Evolutionary conservation across 495 filamentous ascomycete species (phyloP).

Genomic region (Penicillium dipodomyicola): DNA sequence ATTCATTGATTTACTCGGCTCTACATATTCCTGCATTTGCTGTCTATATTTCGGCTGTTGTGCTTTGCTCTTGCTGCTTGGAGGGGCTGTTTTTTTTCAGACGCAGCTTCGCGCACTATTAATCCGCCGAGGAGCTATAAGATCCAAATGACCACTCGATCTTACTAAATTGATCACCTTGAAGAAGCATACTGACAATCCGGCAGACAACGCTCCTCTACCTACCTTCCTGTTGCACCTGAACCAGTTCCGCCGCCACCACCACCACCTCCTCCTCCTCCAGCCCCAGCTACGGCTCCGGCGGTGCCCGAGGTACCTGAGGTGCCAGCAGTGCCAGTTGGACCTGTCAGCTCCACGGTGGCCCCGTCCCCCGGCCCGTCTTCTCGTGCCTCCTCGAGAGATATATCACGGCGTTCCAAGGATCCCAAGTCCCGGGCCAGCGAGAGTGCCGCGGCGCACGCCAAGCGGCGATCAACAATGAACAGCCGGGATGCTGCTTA

Average conservation of each 20-base stretch:
- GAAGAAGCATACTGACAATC: slow-evolving; percentile 1
- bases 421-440: slow-evolving; percentile 49
- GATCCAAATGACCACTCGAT: background rate
- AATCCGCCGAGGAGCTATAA: background rate
- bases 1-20: slow-evolving; percentile 1
- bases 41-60: slow-evolving; percentile 16
- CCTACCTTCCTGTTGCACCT: slow-evolving; percentile 63
- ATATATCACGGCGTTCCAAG: slow-evolving; percentile 47
- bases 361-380: slow-evolving; percentile 41
- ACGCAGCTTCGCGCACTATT: background rate
- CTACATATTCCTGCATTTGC: slow-evolving; percentile 4
- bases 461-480: slow-evolving; percentile 92
- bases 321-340: background rate
- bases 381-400: slow-evolving; percentile 45
- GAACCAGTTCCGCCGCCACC: slow-evolving; percentile 10
- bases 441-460: slow-evolving; percentile 41
- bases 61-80: slow-evolving; percentile 11
- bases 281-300: background rate
- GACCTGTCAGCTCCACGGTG: background rate
- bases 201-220: slow-evolving; percentile 55
- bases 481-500: slow-evolving; percentile 95
- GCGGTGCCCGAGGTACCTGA: background rate
- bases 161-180: background rate
- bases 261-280: background rate
- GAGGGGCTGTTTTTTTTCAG: slow-evolving; percentile 2